These are phyloP conservation scores for Paraconiothyrium sp. DNA, from an alignment of 2,329 filamentous ascomycete genomes.

Conservation along the genomic window DNA sequence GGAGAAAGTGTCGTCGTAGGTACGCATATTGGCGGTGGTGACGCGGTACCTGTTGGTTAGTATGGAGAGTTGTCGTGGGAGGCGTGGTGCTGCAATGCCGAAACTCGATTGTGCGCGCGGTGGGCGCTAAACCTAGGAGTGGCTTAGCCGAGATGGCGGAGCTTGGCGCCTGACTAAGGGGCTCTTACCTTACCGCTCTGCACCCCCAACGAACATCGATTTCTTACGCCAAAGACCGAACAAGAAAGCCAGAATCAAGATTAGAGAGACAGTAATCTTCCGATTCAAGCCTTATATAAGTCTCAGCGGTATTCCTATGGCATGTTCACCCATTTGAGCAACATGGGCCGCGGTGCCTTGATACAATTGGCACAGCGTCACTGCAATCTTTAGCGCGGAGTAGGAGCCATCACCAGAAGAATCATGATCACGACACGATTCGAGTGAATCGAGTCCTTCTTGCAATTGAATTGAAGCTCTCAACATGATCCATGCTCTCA, in stretches of 20 bases:
- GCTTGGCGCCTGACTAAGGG: constrained; percentile 18
- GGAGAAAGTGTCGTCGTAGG: constrained; percentile 82
- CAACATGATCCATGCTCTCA: background rate
- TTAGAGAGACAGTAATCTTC: too few relatives aligned
- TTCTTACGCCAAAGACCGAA: too few relatives aligned
- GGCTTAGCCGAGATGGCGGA: background rate
- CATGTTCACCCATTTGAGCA: background rate
- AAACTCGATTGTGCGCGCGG: constrained; percentile 26
- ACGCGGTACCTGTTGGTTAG: constrained; percentile 52
- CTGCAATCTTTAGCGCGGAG: background rate
- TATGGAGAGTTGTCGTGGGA: constrained; percentile 46
- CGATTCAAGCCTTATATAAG: background rate
- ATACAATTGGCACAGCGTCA: background rate
- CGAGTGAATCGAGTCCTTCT: background rate
- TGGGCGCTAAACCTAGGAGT: constrained; percentile 8
- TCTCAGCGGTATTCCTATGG: background rate
- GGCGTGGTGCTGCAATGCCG: constrained; percentile 29
- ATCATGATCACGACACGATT: background rate
- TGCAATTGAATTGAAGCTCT: background rate
- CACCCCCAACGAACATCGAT: too few relatives aligned
- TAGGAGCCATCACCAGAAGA: background rate
- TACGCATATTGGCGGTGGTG: constrained; percentile 71
- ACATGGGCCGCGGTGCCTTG: background rate
- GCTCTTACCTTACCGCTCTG: background rate
- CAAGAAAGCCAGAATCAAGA: too few relatives aligned